Evolutionary conservation across 176 grass and related monocot genomes (phyloP).

Genomic region (Oropetium thomaeum): DNA sequence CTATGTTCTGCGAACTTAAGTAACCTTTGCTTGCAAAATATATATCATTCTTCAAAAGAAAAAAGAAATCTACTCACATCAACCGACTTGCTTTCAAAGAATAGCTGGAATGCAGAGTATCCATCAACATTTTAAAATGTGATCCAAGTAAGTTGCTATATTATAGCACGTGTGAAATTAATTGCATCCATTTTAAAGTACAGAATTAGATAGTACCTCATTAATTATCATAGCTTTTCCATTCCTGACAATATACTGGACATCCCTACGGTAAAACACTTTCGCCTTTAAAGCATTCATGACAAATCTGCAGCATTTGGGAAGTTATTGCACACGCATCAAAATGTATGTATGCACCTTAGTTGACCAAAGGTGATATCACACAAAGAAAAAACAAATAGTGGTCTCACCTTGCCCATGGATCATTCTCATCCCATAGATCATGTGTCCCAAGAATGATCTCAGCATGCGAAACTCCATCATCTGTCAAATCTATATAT

Average conservation of each 20-base stretch:
- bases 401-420: background rate
- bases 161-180: constrained; percentile 11
- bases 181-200: background rate
- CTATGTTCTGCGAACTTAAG: no score
- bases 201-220: constrained; percentile 48
- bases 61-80: background rate
- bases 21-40: background rate
- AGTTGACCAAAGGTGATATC: background rate
- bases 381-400: background rate
- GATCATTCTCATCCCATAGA: constrained; percentile 72
- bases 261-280: constrained; percentile 86
- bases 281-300: constrained; percentile 95
- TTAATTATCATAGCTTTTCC: constrained; percentile 96
- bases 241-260: constrained; percentile 90
- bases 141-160: background rate
- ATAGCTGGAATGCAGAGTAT: background rate
- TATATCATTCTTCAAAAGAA: background rate
- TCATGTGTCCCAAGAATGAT: constrained; percentile 83
- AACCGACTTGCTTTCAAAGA: constrained; percentile 9
- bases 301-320: constrained; percentile 66
- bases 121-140: background rate
- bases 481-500: constrained; percentile 90
- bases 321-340: constrained; percentile 12
- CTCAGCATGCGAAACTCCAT: constrained; percentile 82
- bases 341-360: constrained; percentile 1